Evolutionary conservation across 2,329 filamentous ascomycete genomes (phyloP).

Genomic region (Mollisiaceae sp.): DNA sequence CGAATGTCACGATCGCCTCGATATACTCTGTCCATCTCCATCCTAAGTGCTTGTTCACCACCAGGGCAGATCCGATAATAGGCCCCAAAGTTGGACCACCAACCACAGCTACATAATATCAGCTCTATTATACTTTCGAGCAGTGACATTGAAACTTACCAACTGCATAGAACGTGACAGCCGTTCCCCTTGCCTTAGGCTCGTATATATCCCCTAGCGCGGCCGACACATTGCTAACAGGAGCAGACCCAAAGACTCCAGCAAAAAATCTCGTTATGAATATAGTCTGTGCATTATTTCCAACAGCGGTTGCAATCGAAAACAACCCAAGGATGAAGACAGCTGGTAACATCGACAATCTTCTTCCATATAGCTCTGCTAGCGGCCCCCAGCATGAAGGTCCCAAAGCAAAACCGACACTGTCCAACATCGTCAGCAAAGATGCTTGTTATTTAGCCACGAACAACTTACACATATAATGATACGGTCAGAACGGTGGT

Average conservation of each 20-base stretch:
- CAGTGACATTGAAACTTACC: conserved; percentile 34
- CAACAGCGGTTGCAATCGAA: conserved; percentile 62
- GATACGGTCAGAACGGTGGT: conserved; percentile 52
- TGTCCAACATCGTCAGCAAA: conserved; percentile 17
- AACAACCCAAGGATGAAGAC: conserved; percentile 64
- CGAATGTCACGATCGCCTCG: conserved; percentile 50
- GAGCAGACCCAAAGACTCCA: conserved; percentile 65
- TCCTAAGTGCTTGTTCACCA: conserved; percentile 44
- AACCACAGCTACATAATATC: conserved; percentile 54
- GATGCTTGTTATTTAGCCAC: not conserved
- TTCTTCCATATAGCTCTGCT: conserved; percentile 64
- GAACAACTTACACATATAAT: conserved; percentile 48
- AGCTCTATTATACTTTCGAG: not conserved
- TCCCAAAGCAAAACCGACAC: conserved; percentile 53
- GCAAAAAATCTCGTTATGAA: conserved; percentile 71
- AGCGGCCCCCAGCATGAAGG: conserved; percentile 68
- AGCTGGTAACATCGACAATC: conserved; percentile 62
- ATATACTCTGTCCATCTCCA: conserved; percentile 47
- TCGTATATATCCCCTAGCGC: conserved; percentile 66
- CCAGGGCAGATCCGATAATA: conserved; percentile 41
- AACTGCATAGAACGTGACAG: conserved; percentile 68
- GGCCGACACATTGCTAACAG: conserved; percentile 65
- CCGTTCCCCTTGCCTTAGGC: conserved; percentile 57
- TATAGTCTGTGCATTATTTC: conserved; percentile 61
- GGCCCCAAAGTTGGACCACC: conserved; percentile 58